phyloP scores from a whole-genome alignment of 2,329 filamentous ascomycete genomes.

The Fusarium xylarioides region DNA sequence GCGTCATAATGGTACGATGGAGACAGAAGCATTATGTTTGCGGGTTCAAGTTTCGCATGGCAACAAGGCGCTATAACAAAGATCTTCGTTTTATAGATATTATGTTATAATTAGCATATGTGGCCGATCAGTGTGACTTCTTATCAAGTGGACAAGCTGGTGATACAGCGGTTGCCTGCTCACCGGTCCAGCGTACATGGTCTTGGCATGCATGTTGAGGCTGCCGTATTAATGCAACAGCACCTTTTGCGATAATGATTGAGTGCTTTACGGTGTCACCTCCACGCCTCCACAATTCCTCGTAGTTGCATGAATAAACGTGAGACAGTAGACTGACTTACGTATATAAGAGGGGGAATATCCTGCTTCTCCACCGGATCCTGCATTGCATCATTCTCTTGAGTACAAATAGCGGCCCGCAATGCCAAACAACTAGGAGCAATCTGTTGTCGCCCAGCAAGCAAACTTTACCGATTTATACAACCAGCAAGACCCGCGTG shows the following conservation, averaged over 20 bases:
- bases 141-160: no score
- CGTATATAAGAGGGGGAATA: background rate
- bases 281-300: background rate
- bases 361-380: accelerated
- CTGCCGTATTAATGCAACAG: background rate
- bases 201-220: background rate
- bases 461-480: background rate
- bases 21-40: background rate
- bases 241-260: background rate
- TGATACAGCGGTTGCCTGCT: no score
- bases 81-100: background rate
- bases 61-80: background rate
- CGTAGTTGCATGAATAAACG: background rate
- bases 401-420: background rate
- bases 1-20: background rate
- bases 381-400: background rate
- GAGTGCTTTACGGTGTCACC: background rate
- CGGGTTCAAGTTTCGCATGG: background rate
- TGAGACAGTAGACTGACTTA: no score
- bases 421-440: background rate
- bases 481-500: background rate
- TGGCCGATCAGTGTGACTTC: background rate
- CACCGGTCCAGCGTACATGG: background rate
- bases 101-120: background rate
- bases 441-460: background rate